Percentiles rank a stretch among this genome's conserved stretches.
These are phyloP conservation scores for Crithidia expoeki DNA, from an alignment of 208 protist species.

Conservation along the genomic window DNA sequence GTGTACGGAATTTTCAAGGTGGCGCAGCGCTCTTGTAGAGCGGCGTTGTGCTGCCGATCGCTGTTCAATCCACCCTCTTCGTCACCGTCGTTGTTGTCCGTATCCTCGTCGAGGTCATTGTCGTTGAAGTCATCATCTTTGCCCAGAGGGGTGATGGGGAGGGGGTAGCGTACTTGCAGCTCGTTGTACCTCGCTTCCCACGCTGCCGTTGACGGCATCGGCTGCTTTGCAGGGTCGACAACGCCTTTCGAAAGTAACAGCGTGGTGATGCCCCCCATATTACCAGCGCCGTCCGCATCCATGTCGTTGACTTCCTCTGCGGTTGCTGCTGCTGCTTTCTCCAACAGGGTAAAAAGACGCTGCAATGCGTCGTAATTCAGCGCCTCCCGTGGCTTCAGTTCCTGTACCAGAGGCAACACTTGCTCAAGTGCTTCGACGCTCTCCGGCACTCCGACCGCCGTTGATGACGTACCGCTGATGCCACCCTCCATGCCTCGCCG, in stretches of 20 bases:
- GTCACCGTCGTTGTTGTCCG: conserved; percentile 2
- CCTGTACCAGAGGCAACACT: conserved; percentile 47
- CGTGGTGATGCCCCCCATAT: conserved; percentile 8
- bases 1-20: conserved; percentile 61
- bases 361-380: conserved; percentile 70
- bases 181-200: conserved; percentile 55
- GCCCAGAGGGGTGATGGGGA: conserved; percentile 33
- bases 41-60: conserved; percentile 60
- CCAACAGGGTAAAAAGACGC: conserved; percentile 50
- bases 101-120: conserved; percentile 30
- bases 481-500: conserved; percentile 20
- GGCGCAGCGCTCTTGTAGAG: conserved; percentile 59
- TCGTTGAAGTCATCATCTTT: conserved; percentile 26
- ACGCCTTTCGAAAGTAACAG: conserved; percentile 49
- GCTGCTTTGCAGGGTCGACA: conserved; percentile 46
- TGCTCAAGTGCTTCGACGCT: conserved; percentile 39
- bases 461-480: conserved; percentile 22
- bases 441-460: conserved; percentile 59
- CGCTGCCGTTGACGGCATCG: conserved; percentile 38
- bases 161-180: conserved; percentile 62
- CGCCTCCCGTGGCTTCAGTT: conserved; percentile 52
- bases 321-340: conserved; percentile 25
- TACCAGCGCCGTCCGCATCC: not conserved
- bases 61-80: conserved; percentile 36
- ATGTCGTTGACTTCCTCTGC: not conserved